Percentiles rank a stretch among this genome's conserved stretches.
Conservation (phyloP, 1,284 basidiomycete species). For the Trichosporon inkin region DNA sequence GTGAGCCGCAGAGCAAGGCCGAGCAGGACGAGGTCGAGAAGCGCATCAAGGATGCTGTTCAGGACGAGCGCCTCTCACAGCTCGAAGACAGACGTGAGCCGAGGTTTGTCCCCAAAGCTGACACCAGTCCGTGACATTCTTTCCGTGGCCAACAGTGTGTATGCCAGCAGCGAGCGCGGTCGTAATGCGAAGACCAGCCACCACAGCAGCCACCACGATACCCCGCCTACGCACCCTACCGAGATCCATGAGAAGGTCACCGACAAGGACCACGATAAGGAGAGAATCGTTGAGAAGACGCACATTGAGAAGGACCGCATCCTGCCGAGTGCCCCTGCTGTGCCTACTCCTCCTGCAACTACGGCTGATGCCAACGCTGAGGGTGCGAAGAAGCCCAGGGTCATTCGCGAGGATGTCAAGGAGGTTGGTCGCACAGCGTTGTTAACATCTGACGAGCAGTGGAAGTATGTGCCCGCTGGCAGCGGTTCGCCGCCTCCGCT, state of each 20-base stretch:
- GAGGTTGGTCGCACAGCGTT: constrained; percentile 25
- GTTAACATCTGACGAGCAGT: not conserved
- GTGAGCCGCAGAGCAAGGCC: constrained; percentile 23
- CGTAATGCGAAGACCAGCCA: not conserved
- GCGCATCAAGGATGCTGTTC: constrained; percentile 36
- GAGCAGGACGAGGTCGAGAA: constrained; percentile 21
- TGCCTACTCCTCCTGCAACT: constrained; percentile 35
- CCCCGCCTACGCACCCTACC: no score
- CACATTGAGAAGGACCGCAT: not conserved
- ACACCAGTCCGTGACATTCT: constrained; percentile 10
- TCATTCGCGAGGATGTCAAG: constrained; percentile 39
- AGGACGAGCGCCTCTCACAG: constrained; percentile 39
- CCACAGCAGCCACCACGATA: not conserved
- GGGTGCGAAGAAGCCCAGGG: constrained; percentile 12
- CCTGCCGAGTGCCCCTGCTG: constrained; percentile 29
- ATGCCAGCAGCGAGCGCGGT: not conserved
- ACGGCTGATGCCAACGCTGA: constrained; percentile 28
- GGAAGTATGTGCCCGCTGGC: no score
- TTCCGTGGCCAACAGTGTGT: not conserved
- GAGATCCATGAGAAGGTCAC: not conserved
- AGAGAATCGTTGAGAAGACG: constrained; percentile 3
- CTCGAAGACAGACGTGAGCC: constrained; percentile 42
- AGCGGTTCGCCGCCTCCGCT: no score
- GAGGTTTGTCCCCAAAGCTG: not conserved
- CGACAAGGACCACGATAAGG: constrained; percentile 1